Evolutionary conservation across 176 grass and related monocot genomes (phyloP), one percentile per base, ranked within the genome.

Genomic region (Alopecurus myosuroides): DNA sequence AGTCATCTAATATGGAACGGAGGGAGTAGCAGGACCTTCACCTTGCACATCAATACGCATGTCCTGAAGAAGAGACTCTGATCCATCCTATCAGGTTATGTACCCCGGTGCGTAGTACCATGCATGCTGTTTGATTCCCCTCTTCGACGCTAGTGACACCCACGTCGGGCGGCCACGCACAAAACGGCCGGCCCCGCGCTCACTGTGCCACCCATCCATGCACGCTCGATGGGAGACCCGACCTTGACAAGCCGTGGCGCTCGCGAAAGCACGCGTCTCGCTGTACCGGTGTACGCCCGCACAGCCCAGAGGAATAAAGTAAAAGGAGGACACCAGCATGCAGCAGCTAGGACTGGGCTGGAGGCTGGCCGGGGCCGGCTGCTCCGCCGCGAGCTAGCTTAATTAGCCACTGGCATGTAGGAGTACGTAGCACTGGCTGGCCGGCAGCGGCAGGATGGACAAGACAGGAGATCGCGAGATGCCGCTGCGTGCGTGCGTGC

Each of bases 381-480:
- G 70, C 70, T n/a, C 68, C 70, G 41, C 81, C 26, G 53, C 25
- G 69, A 62, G 58, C 60, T 67, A 52, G 48, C 7, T 44, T 20
- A 67, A 35, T 4, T 66, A 34, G 62, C 62, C 61, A 18, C n/a
- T n/a, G n/a, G n/a, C n/a, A n/a, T n/a, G n/a, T n/a, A n/a, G n/a
- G 71, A 8, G 44, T 45, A 44, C 10, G 42, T 44, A 45, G 44
- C 22, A 26, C 57, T 4, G 82, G 42, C 14, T 34, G 34, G 48
- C 28, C 8, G 33, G 40, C 69, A 72, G 67, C 41, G 25, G 41
- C 70, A 42, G 67, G 70, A 73, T 15, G 70, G 70, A 64, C 57
- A 86, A 75, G 85, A 75, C 44, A 75, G 42, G 35, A 81, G 85
- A 74, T 41, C 4, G 55, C 17, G 9, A 77, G 83, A 25, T 55